Evolutionary conservation across 1,139 yeast genomes (phyloP), one percentile per base, ranked within the genome.

Genomic region (Scheffersomyces titani): DNA sequence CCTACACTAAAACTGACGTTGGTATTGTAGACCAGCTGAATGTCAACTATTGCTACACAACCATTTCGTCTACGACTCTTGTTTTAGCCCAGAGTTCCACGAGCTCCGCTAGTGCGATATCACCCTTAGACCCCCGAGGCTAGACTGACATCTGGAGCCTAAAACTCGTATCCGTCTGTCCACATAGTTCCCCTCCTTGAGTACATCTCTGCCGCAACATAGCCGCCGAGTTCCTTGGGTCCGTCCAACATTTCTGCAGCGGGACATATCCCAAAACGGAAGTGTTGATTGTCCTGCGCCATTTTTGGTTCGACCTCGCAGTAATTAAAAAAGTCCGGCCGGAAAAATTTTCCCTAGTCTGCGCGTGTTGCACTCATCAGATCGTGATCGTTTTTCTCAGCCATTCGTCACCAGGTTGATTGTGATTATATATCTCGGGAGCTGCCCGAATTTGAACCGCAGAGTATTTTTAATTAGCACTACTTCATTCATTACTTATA

Each of bases 101-200:
- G 40, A 46, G 49, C 22, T 46, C 49, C 49, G 49, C 24, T 46
- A 46, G 49, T 46, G 49, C 49, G 49, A 13, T 45, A 19, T 22
- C 16, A 19, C n/a, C 11, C 49, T 22, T 6, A 9, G 49, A 18
- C 9, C 20, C 3, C 49, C 49, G 22, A 46, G 49, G 49, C 18
- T 11, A 46, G 49, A 5, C 22, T n/a, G 16, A 46, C 49, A 45
- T 19, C n/a, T 46, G 7, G 47, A 45, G 40, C 40, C 40, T 11
- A 6, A 30, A 51, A 53, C 19, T 13, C 18, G 21, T 51, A 20
- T 45, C 44, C 44, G 52, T 36, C 47, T 19, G 24, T n/a, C 13
- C 16, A 51, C 49, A 53, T 55, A 58, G 59, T 55, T 59, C 60
- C 59, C 54, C 49, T 52, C 47, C 55, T 50, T 53, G 49, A 51